Evolutionary conservation across 352 stramenopile species (phyloP).

Genomic region (Aphanomyces euteiches): DNA sequence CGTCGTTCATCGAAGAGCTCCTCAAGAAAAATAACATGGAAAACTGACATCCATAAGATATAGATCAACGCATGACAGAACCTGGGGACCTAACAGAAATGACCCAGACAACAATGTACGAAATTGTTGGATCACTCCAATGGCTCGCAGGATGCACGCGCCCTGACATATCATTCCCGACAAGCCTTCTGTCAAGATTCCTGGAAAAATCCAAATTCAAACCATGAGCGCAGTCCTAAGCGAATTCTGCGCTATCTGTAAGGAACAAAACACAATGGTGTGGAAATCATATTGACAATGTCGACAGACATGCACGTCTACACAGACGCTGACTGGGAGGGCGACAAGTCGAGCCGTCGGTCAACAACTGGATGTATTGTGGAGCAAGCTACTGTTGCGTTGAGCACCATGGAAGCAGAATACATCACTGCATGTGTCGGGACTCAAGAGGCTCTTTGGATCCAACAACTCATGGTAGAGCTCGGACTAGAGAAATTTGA

Average conservation of each 20-base stretch:
- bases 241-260: conserved; percentile 14
- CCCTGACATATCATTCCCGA: conserved; percentile 34
- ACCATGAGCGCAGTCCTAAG: background rate
- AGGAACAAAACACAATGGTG: background rate
- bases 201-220: conserved; percentile 7
- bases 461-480: no score
- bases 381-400: conserved; percentile 13
- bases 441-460: background rate
- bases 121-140: conserved; percentile 38
- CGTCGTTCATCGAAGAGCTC: conserved; percentile 31
- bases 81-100: background rate
- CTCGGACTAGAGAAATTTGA: no score
- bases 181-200: background rate
- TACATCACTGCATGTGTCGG: conserved; percentile 21
- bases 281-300: background rate
- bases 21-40: conserved; percentile 29
- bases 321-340: conserved; percentile 29
- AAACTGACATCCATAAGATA: background rate
- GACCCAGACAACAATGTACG: background rate
- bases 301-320: background rate
- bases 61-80: background rate
- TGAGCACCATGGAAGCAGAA: conserved; percentile 31
- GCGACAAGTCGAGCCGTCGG: conserved; percentile 22
- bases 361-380: conserved; percentile 29
- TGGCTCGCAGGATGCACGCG: conserved; percentile 37